Conservation (phyloP, 148 eudicot genomes). For the Cornus florida region DNA sequence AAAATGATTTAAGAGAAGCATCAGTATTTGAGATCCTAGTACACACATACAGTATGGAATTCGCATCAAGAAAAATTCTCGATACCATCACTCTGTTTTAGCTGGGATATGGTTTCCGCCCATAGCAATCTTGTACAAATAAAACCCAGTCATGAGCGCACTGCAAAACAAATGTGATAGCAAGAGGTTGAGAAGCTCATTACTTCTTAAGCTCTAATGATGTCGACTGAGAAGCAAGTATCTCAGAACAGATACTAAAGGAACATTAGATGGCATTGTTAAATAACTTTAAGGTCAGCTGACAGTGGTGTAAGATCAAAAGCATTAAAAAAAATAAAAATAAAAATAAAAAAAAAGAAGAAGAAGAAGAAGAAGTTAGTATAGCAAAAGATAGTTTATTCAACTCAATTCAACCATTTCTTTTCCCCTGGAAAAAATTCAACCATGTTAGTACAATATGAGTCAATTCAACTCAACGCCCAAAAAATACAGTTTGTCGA, state of each 20-base stretch:
- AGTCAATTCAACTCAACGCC: too few relatives aligned
- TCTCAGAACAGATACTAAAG: neutral
- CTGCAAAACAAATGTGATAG: conserved; percentile 45
- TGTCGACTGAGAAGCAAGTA: neutral
- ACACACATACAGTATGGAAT: conserved; percentile 2
- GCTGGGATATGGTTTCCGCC: conserved; percentile 84
- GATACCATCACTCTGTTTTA: conserved; percentile 52
- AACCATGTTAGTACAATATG: too few relatives aligned
- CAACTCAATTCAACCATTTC: too few relatives aligned
- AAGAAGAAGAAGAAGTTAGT: too few relatives aligned
- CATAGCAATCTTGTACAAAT: conserved; percentile 80
- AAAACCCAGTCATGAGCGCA: conserved; percentile 79
- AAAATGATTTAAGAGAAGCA: neutral
- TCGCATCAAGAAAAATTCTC: neutral
- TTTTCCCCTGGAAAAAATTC: too few relatives aligned
- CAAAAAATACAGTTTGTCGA: too few relatives aligned
- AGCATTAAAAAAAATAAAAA: neutral
- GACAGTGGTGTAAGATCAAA: neutral
- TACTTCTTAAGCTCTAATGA: neutral
- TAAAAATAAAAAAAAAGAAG: too few relatives aligned
- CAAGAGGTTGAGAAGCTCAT: conserved; percentile 17
- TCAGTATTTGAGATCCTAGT: neutral
- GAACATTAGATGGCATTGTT: neutral
- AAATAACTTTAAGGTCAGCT: neutral
- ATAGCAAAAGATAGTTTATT: too few relatives aligned